Evolutionary conservation across 73 alveolate species (phyloP).

Genomic region (Halteria grandinella): DNA sequence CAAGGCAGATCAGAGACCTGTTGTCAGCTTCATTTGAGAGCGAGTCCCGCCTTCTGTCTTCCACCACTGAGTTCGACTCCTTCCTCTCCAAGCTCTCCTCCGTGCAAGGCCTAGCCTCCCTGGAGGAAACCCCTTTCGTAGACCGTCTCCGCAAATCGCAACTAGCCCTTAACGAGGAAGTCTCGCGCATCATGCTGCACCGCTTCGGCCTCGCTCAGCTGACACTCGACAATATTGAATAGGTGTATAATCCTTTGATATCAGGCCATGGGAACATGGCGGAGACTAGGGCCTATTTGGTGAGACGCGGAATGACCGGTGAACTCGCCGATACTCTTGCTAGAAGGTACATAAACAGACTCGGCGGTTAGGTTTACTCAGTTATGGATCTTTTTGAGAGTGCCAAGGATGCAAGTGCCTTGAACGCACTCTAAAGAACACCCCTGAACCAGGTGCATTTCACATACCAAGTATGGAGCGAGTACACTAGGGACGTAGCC

Average conservation of each 20-base stretch:
- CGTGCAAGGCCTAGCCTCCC: no score
- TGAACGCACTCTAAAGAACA: not conserved
- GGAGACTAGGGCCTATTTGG: conserved; percentile 7
- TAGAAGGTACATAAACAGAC: conserved; percentile 2
- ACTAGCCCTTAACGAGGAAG: not conserved
- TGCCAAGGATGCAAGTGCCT: not conserved
- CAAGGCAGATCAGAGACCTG: not conserved
- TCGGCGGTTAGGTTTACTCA: not conserved
- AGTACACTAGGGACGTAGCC: not conserved
- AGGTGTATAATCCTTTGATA: conserved; percentile 19
- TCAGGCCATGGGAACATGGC: conserved; percentile 13
- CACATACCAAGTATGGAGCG: not conserved
- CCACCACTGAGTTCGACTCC: not conserved
- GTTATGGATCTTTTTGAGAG: conserved; percentile 16
- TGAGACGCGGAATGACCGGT: conserved; percentile 30
- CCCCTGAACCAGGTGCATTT: not conserved
- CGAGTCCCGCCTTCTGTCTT: not conserved
- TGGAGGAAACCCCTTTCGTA: conserved; percentile 1
- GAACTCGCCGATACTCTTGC: conserved; percentile 41
- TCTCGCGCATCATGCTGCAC: not conserved
- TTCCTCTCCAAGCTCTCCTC: not conserved
- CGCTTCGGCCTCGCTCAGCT: conserved; percentile 10
- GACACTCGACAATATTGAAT: conserved; percentile 20
- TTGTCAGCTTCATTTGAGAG: not conserved
- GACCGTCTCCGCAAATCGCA: not conserved